These are phyloP conservation scores for Ampelomyces quisqualis DNA, from an alignment of 2,329 filamentous ascomycete genomes.

Conservation along the genomic window DNA sequence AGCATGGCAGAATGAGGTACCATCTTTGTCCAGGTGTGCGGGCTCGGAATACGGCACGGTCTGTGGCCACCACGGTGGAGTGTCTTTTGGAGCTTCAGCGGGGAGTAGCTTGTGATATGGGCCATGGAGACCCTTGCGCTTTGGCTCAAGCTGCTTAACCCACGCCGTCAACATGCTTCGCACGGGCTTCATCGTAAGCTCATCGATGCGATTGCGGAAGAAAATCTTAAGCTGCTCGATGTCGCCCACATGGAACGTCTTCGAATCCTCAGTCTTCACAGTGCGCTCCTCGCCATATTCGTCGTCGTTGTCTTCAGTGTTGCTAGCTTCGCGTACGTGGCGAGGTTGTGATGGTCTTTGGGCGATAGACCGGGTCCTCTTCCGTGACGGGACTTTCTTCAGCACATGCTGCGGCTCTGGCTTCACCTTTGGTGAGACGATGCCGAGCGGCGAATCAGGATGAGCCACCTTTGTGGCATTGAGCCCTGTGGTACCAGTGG, in stretches of 20 bases:
- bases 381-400: constrained; percentile 5
- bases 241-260: constrained; percentile 32
- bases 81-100: constrained; percentile 10
- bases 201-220: constrained; percentile 25
- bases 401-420: neutral
- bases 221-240: constrained; percentile 24
- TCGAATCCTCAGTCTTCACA: constrained; percentile 10
- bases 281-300: constrained; percentile 7
- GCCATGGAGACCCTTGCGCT: constrained; percentile 26
- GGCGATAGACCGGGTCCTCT: constrained; percentile 16
- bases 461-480: too few species aligned
- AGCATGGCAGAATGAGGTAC: constrained; percentile 9
- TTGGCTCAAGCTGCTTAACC: constrained; percentile 33
- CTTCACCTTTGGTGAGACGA: too few species aligned
- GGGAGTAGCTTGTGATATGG: constrained; percentile 28
- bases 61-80: constrained; percentile 36
- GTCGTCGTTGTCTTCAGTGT: constrained; percentile 11
- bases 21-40: constrained; percentile 32
- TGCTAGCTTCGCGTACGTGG: constrained; percentile 7
- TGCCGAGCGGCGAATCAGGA: too few species aligned
- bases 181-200: constrained; percentile 38
- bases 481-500: too few species aligned
- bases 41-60: constrained; percentile 36
- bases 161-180: constrained; percentile 36
- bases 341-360: constrained; percentile 1